phyloP scores from a whole-genome alignment of 495 filamentous ascomycete genomes.

The Penicillium canariense region DNA sequence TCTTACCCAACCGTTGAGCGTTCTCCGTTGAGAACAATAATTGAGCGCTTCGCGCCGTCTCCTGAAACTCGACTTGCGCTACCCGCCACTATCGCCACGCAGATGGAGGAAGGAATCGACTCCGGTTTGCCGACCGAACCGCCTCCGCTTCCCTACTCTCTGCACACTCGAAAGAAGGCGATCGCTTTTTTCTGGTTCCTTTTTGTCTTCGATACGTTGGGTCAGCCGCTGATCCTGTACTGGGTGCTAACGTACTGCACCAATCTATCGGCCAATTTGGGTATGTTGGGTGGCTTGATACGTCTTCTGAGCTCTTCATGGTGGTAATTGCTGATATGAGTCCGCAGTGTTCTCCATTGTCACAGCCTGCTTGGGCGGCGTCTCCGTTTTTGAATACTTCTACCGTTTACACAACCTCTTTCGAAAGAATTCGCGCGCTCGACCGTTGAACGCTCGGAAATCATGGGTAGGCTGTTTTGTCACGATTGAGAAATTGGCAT shows the following conservation, averaged over 20 bases:
- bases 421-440: conserved; percentile 47
- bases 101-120: conserved; percentile 38
- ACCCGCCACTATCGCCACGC: conserved; percentile 22
- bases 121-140: conserved; percentile 32
- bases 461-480: conserved; percentile 40
- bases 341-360: conserved; percentile 56
- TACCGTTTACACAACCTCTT: conserved; percentile 46
- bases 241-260: conserved; percentile 57
- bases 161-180: conserved; percentile 51
- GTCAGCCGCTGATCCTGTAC: conserved; percentile 56
- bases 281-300: conserved; percentile 30
- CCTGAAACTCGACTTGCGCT: not conserved
- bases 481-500: not conserved
- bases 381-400: conserved; percentile 61
- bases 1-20: not conserved
- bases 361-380: conserved; percentile 53
- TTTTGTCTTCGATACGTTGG: conserved; percentile 52
- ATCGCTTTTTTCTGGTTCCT: conserved; percentile 60
- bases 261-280: conserved; percentile 52
- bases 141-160: conserved; percentile 55
- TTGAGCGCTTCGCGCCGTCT: not conserved
- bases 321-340: conserved; percentile 1
- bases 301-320: not conserved
- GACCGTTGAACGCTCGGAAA: conserved; percentile 51
- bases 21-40: not conserved